phyloP scores from a whole-genome alignment of 1,284 basidiomycete genomes.

The Stereum hirsutum region DNA sequence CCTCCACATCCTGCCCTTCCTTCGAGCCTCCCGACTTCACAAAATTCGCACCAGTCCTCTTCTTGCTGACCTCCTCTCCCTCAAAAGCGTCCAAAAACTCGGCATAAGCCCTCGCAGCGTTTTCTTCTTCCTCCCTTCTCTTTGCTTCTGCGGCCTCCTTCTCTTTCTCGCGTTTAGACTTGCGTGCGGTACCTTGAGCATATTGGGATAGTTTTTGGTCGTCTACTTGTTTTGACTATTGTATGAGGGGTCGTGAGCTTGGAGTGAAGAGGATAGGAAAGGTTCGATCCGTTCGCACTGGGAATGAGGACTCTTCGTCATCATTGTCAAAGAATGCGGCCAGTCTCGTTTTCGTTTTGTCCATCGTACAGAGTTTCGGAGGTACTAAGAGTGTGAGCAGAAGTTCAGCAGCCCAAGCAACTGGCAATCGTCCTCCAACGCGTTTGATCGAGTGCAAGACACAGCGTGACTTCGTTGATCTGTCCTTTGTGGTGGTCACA shows the following conservation, averaged over 20 bases:
- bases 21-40: slow-evolving; percentile 58
- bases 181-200: slow-evolving; percentile 62
- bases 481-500: too few species aligned
- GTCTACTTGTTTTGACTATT: slow-evolving; percentile 71
- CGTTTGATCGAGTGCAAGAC: too few species aligned
- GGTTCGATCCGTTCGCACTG: slow-evolving; percentile 76
- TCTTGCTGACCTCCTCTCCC: slow-evolving; percentile 48
- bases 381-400: not conserved
- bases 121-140: slow-evolving; percentile 74
- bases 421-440: too few species aligned
- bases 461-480: too few species aligned
- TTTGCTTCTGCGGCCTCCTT: slow-evolving; percentile 85
- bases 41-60: slow-evolving; percentile 54
- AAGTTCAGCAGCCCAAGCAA: too few species aligned
- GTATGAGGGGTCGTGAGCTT: slow-evolving; percentile 44
- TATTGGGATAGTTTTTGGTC: slow-evolving; percentile 72
- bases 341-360: slow-evolving; percentile 68
- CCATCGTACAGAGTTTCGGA: slow-evolving; percentile 32
- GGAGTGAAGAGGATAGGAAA: slow-evolving; percentile 39
- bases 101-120: slow-evolving; percentile 70
- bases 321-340: slow-evolving; percentile 76
- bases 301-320: slow-evolving; percentile 73
- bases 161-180: slow-evolving; percentile 79
- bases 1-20: too few species aligned
- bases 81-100: slow-evolving; percentile 87